Percentiles rank a stretch among this genome's conserved stretches.
Conservation (phyloP, 495 filamentous ascomycete species). For the Aspergillus nanangensis region DNA sequence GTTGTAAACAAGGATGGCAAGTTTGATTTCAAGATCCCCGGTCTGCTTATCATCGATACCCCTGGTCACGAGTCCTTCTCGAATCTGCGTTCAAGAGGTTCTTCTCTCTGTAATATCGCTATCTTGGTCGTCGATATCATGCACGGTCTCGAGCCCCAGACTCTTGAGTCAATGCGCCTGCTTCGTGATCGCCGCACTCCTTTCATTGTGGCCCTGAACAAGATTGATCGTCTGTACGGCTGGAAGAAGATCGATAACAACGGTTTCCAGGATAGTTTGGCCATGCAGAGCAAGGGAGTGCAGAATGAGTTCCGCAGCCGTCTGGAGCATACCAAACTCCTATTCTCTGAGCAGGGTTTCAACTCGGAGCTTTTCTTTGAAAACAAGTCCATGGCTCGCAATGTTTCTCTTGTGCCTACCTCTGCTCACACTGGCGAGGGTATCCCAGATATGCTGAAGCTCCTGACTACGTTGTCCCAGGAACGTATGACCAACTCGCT, state of each 20-base stretch:
- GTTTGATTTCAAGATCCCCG: slow-evolving; percentile 97
- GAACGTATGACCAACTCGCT: slow-evolving; percentile 96
- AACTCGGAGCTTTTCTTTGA: slow-evolving; percentile 96
- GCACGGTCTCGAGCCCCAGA: slow-evolving; percentile 98
- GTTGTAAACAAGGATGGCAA: slow-evolving; percentile 87
- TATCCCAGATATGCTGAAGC: slow-evolving; percentile 98
- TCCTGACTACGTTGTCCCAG: slow-evolving; percentile 86
- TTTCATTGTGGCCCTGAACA: slow-evolving; percentile 98
- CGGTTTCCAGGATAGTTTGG: slow-evolving; percentile 89
- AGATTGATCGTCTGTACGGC: slow-evolving; percentile 98
- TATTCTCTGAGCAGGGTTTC: slow-evolving; percentile 94
- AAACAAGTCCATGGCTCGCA: slow-evolving; percentile 93
- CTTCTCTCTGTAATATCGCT: slow-evolving; percentile 97
- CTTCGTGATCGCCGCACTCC: slow-evolving; percentile 92
- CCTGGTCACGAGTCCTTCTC: slow-evolving; percentile 99
- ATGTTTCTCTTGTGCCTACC: slow-evolving; percentile 92
- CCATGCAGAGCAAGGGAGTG: slow-evolving; percentile 86
- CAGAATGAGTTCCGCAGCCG: slow-evolving; percentile 93
- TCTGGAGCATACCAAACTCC: slow-evolving; percentile 85
- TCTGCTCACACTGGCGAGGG: slow-evolving; percentile 97
- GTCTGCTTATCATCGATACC: slow-evolving; percentile 96
- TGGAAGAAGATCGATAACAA: slow-evolving; percentile 99
- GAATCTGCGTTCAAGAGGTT: slow-evolving; percentile 92
- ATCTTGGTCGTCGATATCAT: slow-evolving; percentile 99
- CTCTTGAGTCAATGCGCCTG: slow-evolving; percentile 92